A percentile compares a stretch with the other conserved stretches of the same genome.
These are phyloP conservation scores for Quercus mongolica DNA, from an alignment of 306 rosid species.

Conservation along the genomic window DNA sequence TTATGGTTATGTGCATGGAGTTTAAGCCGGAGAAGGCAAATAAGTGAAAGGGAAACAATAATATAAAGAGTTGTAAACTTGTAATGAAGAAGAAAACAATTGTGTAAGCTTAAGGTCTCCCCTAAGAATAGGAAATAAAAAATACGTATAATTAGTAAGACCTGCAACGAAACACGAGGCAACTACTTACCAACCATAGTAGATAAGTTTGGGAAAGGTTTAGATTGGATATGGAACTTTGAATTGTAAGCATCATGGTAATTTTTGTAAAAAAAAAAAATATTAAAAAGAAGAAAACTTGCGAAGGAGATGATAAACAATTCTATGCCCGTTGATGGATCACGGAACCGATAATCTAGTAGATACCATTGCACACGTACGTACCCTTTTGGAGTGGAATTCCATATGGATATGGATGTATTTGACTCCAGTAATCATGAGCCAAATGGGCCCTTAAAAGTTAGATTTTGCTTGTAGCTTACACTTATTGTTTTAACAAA, in stretches of 20 bases:
- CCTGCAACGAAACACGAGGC: slow-evolving; percentile 15
- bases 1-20: neutral
- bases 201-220: neutral
- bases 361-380: slow-evolving; percentile 6
- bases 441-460: neutral
- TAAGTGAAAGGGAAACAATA: neutral
- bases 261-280: neutral
- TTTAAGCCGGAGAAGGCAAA: neutral
- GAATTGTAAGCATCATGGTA: neutral
- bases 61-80: neutral
- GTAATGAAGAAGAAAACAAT: neutral
- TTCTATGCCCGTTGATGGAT: neutral
- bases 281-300: neutral
- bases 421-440: neutral
- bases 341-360: neutral
- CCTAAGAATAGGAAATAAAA: neutral
- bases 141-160: neutral
- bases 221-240: slow-evolving; percentile 8
- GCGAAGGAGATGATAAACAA: neutral
- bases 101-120: neutral
- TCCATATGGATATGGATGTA: neutral
- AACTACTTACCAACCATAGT: slow-evolving; percentile 17
- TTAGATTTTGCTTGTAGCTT: too few species aligned
- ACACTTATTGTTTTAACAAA: too few species aligned
- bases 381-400: slow-evolving; percentile 3